Evolutionary conservation across 495 filamentous ascomycete genomes (phyloP), one percentile per base, ranked within the genome.

Genomic region (Xylaria cubensis): DNA sequence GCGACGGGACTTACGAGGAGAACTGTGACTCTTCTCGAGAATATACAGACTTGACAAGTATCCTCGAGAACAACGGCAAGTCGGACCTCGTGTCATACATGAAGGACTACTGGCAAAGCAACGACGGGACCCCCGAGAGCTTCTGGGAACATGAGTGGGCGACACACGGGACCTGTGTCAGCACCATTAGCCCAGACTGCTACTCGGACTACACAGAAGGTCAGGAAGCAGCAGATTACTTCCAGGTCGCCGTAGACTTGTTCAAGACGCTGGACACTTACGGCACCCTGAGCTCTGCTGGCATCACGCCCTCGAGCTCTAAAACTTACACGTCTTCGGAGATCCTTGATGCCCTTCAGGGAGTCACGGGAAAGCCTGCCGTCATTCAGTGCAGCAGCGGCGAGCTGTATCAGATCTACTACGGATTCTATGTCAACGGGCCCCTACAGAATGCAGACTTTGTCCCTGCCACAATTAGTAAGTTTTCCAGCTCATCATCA

Each of bases 121-220:
- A 83, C 53, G 26, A 75, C 24, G 79, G 92, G 48, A 83, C 88
- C 58, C 89, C 90, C 64, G 87, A 90, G 71, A 76, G 80, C 15
- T 86, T 96, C 73, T 95, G 92, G 92, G 82, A 91, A 74, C 93
- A 97, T 72, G 93, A 96, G 77, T 96, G 91, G 91, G 86, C 84
- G 70, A 96, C 94, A 74, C 93, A 96, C 72, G 93, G 88, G 36
- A 91, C 90, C 6, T 92, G 90, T 76, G 84, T 92, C 62, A 85
- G 82, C 67, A 91, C 89, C 3, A 80, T 96, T 0, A 83, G 89
- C 34, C 87, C 93, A 0, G 80, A 81, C 41, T 97, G 93, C 81
- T 96, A 94, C 78, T 74, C 70, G 24, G 51, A 75, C 56, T 94
- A 94, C 75, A 79, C 83, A 17, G 63, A 82, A 4, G 83, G 82